phyloP scores from a whole-genome alignment of 2,329 filamentous ascomycete species.

The Pyrenochaeta sp. region DNA sequence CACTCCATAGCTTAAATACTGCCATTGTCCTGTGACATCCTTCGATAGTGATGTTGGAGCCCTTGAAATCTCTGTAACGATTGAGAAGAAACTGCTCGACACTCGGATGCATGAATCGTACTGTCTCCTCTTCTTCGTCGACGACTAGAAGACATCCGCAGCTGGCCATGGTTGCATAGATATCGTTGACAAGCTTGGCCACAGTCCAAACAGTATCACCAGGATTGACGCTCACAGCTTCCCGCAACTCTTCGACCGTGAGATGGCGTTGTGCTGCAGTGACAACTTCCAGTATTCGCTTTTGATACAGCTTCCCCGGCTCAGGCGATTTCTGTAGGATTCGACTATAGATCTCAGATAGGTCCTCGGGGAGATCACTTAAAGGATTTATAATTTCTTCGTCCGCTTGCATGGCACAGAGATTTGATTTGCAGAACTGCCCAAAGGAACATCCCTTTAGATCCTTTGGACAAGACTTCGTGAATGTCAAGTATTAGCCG shows the following conservation, averaged over 20 bases:
- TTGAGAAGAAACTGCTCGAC: slow-evolving; percentile 28
- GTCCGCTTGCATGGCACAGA: slow-evolving; percentile 50
- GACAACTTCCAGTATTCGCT: slow-evolving; percentile 41
- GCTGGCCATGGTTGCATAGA: slow-evolving; percentile 21
- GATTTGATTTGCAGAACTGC: slow-evolving; percentile 31
- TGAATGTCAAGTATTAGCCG: slow-evolving; percentile 35
- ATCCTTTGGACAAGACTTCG: slow-evolving; percentile 29
- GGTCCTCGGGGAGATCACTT: slow-evolving; percentile 22
- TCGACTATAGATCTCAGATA: slow-evolving; percentile 24
- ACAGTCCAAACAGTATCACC: slow-evolving; percentile 33
- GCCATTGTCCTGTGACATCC: slow-evolving; percentile 21
- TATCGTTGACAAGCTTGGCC: slow-evolving; percentile 19
- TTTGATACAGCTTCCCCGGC: slow-evolving; percentile 4
- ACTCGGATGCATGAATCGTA: slow-evolving; percentile 30
- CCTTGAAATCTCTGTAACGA: background rate
- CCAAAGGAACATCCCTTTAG: slow-evolving; percentile 41
- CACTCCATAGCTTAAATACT: slow-evolving; percentile 30
- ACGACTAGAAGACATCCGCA: slow-evolving; percentile 34
- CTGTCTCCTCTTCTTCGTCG: slow-evolving; percentile 35
- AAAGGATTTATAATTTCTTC: slow-evolving; percentile 43
- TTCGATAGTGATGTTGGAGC: background rate
- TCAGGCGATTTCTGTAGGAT: slow-evolving; percentile 24
- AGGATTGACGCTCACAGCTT: slow-evolving; percentile 50
- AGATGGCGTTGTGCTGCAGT: slow-evolving; percentile 39
- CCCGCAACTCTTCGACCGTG: slow-evolving; percentile 47